Conservation (phyloP, 805 yeast species). For the Hanseniaspora guilliermondii region DNA sequence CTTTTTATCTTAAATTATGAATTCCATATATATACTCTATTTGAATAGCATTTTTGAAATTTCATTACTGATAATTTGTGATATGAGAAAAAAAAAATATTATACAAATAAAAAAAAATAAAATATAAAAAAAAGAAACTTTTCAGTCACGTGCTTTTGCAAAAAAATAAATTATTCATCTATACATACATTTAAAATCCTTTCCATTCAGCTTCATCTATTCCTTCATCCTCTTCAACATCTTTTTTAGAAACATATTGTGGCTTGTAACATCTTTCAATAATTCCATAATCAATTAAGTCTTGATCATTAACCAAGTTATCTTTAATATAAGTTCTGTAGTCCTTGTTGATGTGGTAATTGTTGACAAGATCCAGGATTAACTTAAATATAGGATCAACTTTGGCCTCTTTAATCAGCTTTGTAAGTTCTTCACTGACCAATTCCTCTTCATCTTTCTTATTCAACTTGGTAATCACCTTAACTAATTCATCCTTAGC, state of each 20-base stretch:
- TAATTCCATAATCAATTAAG: conserved; percentile 51
- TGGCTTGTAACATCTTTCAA: conserved; percentile 15
- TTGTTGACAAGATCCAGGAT: conserved; percentile 40
- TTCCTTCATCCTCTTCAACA: conserved; percentile 20
- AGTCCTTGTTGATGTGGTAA: conserved; percentile 44
- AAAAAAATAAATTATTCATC: not conserved
- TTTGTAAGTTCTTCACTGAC: conserved; percentile 30
- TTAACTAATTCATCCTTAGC: conserved; percentile 72
- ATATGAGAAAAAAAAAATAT: not conserved
- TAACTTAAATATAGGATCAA: conserved; percentile 45
- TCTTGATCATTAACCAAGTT: conserved; percentile 58
- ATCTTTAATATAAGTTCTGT: conserved; percentile 50
- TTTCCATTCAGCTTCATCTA: conserved; percentile 29
- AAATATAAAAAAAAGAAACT: not conserved
- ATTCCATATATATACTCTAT: too few relatives aligned
- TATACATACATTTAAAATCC: conserved; percentile 24
- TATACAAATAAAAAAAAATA: not conserved
- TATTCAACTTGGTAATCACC: conserved; percentile 38
- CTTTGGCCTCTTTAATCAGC: conserved; percentile 38
- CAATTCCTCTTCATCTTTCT: conserved; percentile 36
- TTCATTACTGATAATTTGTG: too few relatives aligned
- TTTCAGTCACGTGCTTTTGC: not conserved
- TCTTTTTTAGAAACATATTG: conserved; percentile 1
- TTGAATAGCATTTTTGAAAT: too few relatives aligned
- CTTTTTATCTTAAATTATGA: too few relatives aligned